These are phyloP conservation scores for Hypomyces perniciosus DNA, from an alignment of 2,329 filamentous ascomycete species.

Conservation along the genomic window DNA sequence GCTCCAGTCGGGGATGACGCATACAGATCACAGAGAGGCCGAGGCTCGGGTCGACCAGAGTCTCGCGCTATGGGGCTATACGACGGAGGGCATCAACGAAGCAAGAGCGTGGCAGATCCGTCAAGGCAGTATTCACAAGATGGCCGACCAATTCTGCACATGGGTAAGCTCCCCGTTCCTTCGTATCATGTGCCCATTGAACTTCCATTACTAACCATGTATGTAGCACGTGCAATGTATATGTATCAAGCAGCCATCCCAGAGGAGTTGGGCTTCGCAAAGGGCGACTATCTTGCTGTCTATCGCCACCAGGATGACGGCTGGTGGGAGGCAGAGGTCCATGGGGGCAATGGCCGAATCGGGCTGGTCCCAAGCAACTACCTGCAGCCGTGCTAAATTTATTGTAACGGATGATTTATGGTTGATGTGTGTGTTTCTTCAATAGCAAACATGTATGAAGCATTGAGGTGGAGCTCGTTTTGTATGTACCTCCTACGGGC, in stretches of 20 bases:
- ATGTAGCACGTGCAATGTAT: slow-evolving; percentile 81
- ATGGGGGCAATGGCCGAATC: slow-evolving; percentile 54
- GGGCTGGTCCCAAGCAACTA: slow-evolving; percentile 66
- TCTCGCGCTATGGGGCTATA: slow-evolving; percentile 51
- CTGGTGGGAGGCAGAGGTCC: slow-evolving; percentile 98
- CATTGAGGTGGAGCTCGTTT: neutral
- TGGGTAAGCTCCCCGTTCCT: slow-evolving; percentile 60
- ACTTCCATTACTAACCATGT: slow-evolving; percentile 12
- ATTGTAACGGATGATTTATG: neutral
- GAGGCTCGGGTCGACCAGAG: slow-evolving; percentile 42
- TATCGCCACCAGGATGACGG: slow-evolving; percentile 91
- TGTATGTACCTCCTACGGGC: neutral
- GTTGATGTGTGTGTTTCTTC: neutral
- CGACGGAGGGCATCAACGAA: slow-evolving; percentile 54
- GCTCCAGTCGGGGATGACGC: slow-evolving; percentile 50
- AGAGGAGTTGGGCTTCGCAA: slow-evolving; percentile 86
- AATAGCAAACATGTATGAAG: slow-evolving; percentile 4
- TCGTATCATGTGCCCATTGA: slow-evolving; percentile 9
- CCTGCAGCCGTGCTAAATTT: slow-evolving; percentile 44
- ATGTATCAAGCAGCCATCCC: slow-evolving; percentile 92
- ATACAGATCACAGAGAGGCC: slow-evolving; percentile 52
- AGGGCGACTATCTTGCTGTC: slow-evolving; percentile 86
- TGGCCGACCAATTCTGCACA: slow-evolving; percentile 83
- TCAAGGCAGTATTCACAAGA: slow-evolving; percentile 79
- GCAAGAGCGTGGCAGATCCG: slow-evolving; percentile 80